Conservation (phyloP, 192 early-diverging fungal species). For the Coemansia sp. region DNA sequence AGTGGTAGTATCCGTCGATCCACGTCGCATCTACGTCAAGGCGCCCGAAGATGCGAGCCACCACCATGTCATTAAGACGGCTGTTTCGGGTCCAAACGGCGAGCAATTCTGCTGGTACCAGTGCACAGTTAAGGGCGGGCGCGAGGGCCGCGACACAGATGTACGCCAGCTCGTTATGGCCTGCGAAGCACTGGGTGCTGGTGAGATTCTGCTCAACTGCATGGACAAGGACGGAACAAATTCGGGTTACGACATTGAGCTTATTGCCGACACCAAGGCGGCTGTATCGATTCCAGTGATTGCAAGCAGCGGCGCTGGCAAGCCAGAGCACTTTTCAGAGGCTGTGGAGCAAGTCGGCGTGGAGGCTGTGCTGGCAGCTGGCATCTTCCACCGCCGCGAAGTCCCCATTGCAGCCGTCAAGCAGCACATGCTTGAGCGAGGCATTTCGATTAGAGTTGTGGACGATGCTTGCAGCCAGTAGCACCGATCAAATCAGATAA, state of each 20-base stretch:
- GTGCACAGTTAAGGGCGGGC: conserved; percentile 96
- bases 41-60: conserved; percentile 57
- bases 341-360: conserved; percentile 82
- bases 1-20: conserved; percentile 97
- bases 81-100: conserved; percentile 79
- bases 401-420: conserved; percentile 89
- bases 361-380: conserved; percentile 95
- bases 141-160: conserved; percentile 92
- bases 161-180: conserved; percentile 85
- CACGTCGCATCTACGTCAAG: conserved; percentile 86
- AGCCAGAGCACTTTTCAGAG: conserved; percentile 79
- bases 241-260: conserved; percentile 88
- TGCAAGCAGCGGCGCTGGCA: conserved; percentile 92
- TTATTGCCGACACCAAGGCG: conserved; percentile 73
- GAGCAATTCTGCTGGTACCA: conserved; percentile 98
- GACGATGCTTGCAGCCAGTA: background rate
- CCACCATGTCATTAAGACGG: conserved; percentile 75
- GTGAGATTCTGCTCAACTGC: conserved; percentile 96
- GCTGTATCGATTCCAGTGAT: conserved; percentile 93
- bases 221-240: conserved; percentile 99
- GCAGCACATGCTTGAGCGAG: conserved; percentile 53
- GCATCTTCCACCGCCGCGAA: conserved; percentile 96
- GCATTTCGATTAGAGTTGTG: conserved; percentile 51
- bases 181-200: conserved; percentile 87
- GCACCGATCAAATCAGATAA: background rate